Evolutionary conservation across 2,329 filamentous ascomycete genomes (phyloP).

Genomic region (Cytospora piceae): DNA sequence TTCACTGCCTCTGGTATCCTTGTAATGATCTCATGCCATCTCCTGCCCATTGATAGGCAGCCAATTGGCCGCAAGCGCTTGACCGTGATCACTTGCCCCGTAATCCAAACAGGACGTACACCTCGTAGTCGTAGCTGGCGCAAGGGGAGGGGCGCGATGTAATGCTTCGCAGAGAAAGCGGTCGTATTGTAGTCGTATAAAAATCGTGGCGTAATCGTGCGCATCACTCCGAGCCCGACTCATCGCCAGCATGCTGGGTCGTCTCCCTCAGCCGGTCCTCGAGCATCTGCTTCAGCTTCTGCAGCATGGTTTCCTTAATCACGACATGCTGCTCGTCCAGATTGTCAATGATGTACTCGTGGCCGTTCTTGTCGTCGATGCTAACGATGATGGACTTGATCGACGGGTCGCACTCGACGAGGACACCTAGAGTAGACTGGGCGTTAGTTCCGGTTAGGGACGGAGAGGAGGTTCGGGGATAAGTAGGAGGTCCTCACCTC

Average conservation of each 20-base stretch:
- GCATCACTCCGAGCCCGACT: constrained; percentile 54
- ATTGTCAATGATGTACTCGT: constrained; percentile 79
- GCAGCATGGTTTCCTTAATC: constrained; percentile 74
- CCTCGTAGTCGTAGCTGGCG: background rate
- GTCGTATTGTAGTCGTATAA: background rate
- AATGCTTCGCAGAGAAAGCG: background rate
- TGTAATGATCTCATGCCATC: constrained; percentile 3
- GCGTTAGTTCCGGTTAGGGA: constrained; percentile 9
- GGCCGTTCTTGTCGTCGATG: constrained; percentile 71
- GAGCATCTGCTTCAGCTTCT: constrained; percentile 67
- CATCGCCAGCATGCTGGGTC: constrained; percentile 48
- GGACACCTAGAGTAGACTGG: constrained; percentile 57
- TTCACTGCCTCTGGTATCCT: background rate
- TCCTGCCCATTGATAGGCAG: background rate
- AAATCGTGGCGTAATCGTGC: background rate
- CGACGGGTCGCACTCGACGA: constrained; percentile 82
- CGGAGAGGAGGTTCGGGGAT: background rate
- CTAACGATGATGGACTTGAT: constrained; percentile 85
- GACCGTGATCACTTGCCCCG: background rate
- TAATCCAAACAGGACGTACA: background rate
- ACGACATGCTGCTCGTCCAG: constrained; percentile 77
- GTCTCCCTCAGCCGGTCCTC: constrained; percentile 62
- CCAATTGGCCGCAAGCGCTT: background rate
- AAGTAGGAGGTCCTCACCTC: constrained; percentile 46
- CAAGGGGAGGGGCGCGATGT: background rate